Evolutionary conservation across 306 rosid species (phyloP).

Genomic region (Chamaecrista fasciculata): DNA sequence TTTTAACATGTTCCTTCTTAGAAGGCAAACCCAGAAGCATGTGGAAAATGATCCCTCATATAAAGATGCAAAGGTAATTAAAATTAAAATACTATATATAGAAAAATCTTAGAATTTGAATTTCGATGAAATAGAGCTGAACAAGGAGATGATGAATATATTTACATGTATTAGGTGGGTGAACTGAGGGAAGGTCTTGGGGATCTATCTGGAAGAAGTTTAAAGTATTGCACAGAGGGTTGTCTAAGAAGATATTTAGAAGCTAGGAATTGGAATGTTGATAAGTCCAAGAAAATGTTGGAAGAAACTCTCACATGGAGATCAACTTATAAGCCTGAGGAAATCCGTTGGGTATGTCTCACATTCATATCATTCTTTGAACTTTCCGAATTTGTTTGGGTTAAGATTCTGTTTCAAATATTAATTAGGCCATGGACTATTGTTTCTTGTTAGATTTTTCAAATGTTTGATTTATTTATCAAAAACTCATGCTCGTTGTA

Average conservation of each 20-base stretch:
- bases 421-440: no score
- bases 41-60: constrained; percentile 45
- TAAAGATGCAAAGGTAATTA: constrained; percentile 62
- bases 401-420: no score
- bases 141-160: no score
- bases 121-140: no score
- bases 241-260: constrained; percentile 81
- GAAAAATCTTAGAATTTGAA: no score
- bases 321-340: constrained; percentile 76
- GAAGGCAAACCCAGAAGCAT: constrained; percentile 52
- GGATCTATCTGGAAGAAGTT: constrained; percentile 57
- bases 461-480: no score
- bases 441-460: no score
- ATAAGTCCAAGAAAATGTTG: constrained; percentile 80
- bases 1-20: constrained; percentile 57
- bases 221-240: constrained; percentile 66
- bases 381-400: no score
- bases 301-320: constrained; percentile 88
- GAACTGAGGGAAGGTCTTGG: constrained; percentile 69
- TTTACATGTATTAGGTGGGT: constrained; percentile 66
- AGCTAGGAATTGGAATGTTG: constrained; percentile 80
- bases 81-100: no score
- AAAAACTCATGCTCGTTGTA: no score
- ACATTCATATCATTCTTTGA: no score
- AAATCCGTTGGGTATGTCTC: constrained; percentile 79